phyloP scores from a whole-genome alignment of 1,139 yeast species.

The Pneumocystis oryctolagi region DNA sequence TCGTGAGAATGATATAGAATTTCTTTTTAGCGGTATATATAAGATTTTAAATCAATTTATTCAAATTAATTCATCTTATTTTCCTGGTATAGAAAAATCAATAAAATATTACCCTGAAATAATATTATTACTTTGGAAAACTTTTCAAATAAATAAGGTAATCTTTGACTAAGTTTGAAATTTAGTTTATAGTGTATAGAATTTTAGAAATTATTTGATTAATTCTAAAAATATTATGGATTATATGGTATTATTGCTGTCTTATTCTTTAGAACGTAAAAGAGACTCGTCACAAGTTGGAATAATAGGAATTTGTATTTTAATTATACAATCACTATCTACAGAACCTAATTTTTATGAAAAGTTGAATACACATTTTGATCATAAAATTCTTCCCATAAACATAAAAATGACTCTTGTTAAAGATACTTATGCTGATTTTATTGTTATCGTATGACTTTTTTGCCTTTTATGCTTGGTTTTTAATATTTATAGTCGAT shows the following conservation, averaged over 20 bases:
- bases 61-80: slow-evolving; percentile 21
- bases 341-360: slow-evolving; percentile 30
- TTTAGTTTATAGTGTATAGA: slow-evolving; percentile 4
- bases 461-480: slow-evolving; percentile 3
- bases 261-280: slow-evolving; percentile 41
- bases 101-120: slow-evolving; percentile 32
- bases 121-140: slow-evolving; percentile 56
- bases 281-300: slow-evolving; percentile 31
- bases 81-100: slow-evolving; percentile 23
- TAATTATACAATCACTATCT: slow-evolving; percentile 46
- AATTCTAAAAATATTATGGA: slow-evolving; percentile 37
- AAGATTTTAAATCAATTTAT: slow-evolving; percentile 21
- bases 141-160: slow-evolving; percentile 51
- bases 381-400: slow-evolving; percentile 21
- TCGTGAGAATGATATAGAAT: slow-evolving; percentile 29
- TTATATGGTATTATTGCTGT: slow-evolving; percentile 39
- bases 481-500: slow-evolving; percentile 7
- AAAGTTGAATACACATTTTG: slow-evolving; percentile 20
- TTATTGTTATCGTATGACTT: slow-evolving; percentile 17
- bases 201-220: slow-evolving; percentile 32
- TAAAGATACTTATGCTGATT: slow-evolving; percentile 25
- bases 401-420: slow-evolving; percentile 20
- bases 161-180: slow-evolving; percentile 23
- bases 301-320: slow-evolving; percentile 44
- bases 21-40: slow-evolving; percentile 30